Base-by-base conservation (phyloP, 805 yeast genomes). In the Lachancea thermotolerans region DNA sequence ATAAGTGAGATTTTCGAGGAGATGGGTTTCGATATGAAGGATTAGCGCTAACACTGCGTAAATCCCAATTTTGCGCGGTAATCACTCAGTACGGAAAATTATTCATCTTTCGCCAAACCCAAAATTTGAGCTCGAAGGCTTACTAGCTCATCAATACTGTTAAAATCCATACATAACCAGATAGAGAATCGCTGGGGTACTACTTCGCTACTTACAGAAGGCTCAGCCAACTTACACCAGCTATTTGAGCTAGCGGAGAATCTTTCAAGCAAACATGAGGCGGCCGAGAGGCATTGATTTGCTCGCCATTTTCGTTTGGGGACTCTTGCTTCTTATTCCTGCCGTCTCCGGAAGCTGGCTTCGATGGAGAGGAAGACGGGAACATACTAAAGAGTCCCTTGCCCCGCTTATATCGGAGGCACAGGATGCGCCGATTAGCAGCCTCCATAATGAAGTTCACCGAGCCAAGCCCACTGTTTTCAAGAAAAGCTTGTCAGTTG, bases 1-100 rank as follows among this genome's bases (percentile, higher is more conserved):
- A 56, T 77, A 4, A 60, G 65, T 10, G 78, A 73, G 32, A 71
- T 81, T 6, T 61, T 79, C 53, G 67, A 71, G 11, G 85, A 81
- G 53, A 73, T 79, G 70, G 78, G 73, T 8, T 55, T 48, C 45
- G 44, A 47, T 4, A 56, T 63, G 58, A 41, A 36, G 15, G 65
- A 60, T 16, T 15, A 33, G 18, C 15, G n/a, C 4, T 41, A 35
- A 35, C 16, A 14, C 10, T 27, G 15, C 14, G 18, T n/a, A 12
- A 10, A 7, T 3, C 25, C 27, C 17, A 12, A 21, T 17, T 29
- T n/a, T n/a, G n/a, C n/a, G n/a, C n/a, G n/a, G n/a, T n/a, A 16
- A 18, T 25, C 9, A 39, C 12, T 37, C 9, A 37, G 21, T 11
- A 25, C 18, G 39, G 10, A 27, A 9, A 15, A 16, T 34, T 6